Base-by-base conservation (phyloP, 2,329 filamentous ascomycete genomes). In the Monosporascus sp. region DNA sequence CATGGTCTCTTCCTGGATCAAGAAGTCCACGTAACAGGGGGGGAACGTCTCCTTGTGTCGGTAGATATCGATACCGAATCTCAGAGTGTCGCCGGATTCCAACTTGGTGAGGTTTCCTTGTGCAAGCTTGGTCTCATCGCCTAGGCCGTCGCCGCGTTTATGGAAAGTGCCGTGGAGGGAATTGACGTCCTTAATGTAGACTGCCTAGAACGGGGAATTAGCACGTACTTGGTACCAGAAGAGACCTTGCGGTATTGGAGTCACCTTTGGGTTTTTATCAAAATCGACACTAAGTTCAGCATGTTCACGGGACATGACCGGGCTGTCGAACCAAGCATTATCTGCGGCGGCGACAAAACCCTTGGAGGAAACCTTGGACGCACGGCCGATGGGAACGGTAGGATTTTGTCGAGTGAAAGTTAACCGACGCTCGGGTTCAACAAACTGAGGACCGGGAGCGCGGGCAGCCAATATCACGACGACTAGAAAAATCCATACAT, bases 241-340 rank as follows among this genome's bases (percentile, higher is more conserved):
- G 38, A 15, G 7, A 51, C 2, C 18, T 22, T 18, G 17, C 20
- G 37, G 7, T 49, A 18, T n/a, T 37, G 22, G 18, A 7, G 70
- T 53, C 68, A 81, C 81, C 66, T 76, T 72, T 7, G 59, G 57
- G 3, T 22, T 49, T 6, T 66, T 61, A 2, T 74, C 65, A 9
- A 73, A 60, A 48, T 79, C 70, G 5, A 78, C 72, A 17, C 63
- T 58, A 5, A 86, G 63, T 44, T 79, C 69, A 17, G 87, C 88
- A 68, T 90, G 87, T 11, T 81, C 66, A 45, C 87, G 77, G 24
- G 86, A 89, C 75, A 90, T 86, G 37, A 90, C 86, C 0, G 86
- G 82, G 52, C 82, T 87, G 58, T 89, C 81, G 54, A 89, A 87
- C 76, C 77, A 89, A 17, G 76, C 82, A 66, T 90, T 90, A 58